Base-by-base conservation (phyloP, 768 basidiomycete species). In the Mycena haematopus region DNA sequence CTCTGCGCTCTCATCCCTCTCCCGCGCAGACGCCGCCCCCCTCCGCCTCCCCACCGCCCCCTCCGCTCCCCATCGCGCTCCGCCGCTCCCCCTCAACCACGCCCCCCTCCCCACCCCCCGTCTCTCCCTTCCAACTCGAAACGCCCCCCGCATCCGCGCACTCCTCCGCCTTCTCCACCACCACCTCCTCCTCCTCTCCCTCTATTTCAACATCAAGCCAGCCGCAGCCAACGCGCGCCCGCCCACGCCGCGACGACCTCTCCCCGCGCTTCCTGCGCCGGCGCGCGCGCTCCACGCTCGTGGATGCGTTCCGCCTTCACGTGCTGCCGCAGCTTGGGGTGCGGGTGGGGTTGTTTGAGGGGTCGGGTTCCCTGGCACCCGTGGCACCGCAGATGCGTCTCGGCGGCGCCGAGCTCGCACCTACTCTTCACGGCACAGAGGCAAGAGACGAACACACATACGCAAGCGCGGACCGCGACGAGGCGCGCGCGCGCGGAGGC, bases 231-330 rank as follows among this genome's bases (percentile, higher is more conserved):
- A 44, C 17, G 52, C 25, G 53, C 58, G 33, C 35, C 13, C 55
- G 47, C 9, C 24, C 40, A 5, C 50, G 19, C 21, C 44, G 14
- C 19, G 53, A 63, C 5, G 36, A 46, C 49, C 25, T 71, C 45
- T 60, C 71, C 22, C 71, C 82, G 21, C 79, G 80, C n/a, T 71
- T 71, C 55, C 80, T 88, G 42, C 84, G 89, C 19, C 77, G 80
- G 36, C 80, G 84, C 47, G 91, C 91, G 6, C 86, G 90, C 31
- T 87, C 89, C 21, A 78, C 81, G 3, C 80, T 92, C 15, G 80
- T 91, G 8, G 89, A 93, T 66, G 79, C 84, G 4, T 91, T 86
- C 69, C 84, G 90, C 35, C 80, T 80, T 24, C 83, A 86, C 68
- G 82, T 90, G 25, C 65, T 89, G n/a, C 70, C 79, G 24, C 85